Percentiles rank a stretch among this genome's conserved stretches.
These are phyloP conservation scores for Corinectria fuckeliana DNA, from an alignment of 2,329 filamentous ascomycete species.

Conservation along the genomic window DNA sequence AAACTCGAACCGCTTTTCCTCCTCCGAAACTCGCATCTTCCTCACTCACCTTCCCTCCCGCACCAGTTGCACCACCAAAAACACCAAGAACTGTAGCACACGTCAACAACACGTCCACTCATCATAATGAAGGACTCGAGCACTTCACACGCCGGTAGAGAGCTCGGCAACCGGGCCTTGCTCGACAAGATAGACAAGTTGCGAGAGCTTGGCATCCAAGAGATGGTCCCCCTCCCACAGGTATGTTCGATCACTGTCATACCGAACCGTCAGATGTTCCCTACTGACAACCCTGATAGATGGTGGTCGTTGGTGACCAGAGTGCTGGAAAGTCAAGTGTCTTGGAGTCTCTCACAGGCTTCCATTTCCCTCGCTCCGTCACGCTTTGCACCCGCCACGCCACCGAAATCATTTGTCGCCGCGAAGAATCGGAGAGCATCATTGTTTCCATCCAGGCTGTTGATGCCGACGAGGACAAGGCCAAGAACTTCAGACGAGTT, in stretches of 20 bases:
- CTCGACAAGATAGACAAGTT: constrained; percentile 50
- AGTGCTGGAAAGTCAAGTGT: constrained; percentile 88
- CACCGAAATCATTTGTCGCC: constrained; percentile 54
- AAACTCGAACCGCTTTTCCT: not conserved
- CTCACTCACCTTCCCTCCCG: not conserved
- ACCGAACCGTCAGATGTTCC: accelerated
- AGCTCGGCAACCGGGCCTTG: constrained; percentile 32
- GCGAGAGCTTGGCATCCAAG: constrained; percentile 48
- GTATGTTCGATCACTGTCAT: constrained; percentile 48
- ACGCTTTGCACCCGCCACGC: constrained; percentile 57
- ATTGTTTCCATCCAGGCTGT: constrained; percentile 48
- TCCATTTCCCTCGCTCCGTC: constrained; percentile 53
- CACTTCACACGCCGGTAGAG: not conserved
- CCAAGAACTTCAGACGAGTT: constrained; percentile 38
- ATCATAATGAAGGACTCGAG: constrained; percentile 17
- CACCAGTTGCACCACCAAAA: not conserved
- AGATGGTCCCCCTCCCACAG: constrained; percentile 53
- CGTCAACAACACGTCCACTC: not conserved
- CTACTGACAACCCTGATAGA: constrained; percentile 52
- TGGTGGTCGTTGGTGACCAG: constrained; percentile 84
- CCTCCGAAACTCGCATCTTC: not conserved
- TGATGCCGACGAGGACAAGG: constrained; percentile 18
- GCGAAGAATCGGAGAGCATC: constrained; percentile 44
- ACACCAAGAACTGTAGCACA: not conserved
- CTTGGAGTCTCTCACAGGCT: constrained; percentile 67